Conservation (phyloP, 2,329 filamentous ascomycete species). For the Hyphodiscus sp. region DNA sequence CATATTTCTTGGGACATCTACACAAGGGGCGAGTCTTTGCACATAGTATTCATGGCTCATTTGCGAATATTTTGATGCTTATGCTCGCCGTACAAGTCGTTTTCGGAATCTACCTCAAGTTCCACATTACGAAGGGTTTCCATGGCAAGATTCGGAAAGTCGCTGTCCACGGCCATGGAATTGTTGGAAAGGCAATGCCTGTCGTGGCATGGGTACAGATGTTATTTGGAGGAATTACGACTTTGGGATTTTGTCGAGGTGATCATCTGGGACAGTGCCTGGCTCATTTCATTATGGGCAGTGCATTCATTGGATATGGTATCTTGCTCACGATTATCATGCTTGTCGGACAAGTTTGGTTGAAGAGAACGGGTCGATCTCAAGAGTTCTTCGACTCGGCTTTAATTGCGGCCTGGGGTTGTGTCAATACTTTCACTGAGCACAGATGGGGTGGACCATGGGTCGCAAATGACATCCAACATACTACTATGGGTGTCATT, state of each 20-base stretch:
- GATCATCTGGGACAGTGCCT: slow-evolving; percentile 90
- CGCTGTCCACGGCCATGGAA: slow-evolving; percentile 66
- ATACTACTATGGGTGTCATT: slow-evolving; percentile 98
- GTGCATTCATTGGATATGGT: slow-evolving; percentile 91
- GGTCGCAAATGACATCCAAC: slow-evolving; percentile 92
- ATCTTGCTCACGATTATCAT: slow-evolving; percentile 81
- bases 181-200: slow-evolving; percentile 83
- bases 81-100: slow-evolving; percentile 70
- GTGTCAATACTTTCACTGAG: slow-evolving; percentile 96
- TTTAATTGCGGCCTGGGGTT: slow-evolving; percentile 90
- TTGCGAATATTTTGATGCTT: slow-evolving; percentile 75
- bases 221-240: slow-evolving; percentile 89
- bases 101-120: slow-evolving; percentile 78
- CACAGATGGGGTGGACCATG: slow-evolving; percentile 87
- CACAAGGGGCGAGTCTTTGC: slow-evolving; percentile 86
- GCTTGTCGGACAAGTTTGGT: slow-evolving; percentile 81
- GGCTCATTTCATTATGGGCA: slow-evolving; percentile 98
- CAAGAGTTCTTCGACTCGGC: slow-evolving; percentile 96
- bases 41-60: slow-evolving; percentile 72
- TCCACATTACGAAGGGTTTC: slow-evolving; percentile 82
- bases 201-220: slow-evolving; percentile 88
- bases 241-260: slow-evolving; percentile 84
- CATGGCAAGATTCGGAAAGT: slow-evolving; percentile 69
- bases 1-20: slow-evolving; percentile 85
- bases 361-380: slow-evolving; percentile 73